Base-by-base conservation (phyloP, 192 early-diverging fungal species). In the Pilaira anomala region DNA sequence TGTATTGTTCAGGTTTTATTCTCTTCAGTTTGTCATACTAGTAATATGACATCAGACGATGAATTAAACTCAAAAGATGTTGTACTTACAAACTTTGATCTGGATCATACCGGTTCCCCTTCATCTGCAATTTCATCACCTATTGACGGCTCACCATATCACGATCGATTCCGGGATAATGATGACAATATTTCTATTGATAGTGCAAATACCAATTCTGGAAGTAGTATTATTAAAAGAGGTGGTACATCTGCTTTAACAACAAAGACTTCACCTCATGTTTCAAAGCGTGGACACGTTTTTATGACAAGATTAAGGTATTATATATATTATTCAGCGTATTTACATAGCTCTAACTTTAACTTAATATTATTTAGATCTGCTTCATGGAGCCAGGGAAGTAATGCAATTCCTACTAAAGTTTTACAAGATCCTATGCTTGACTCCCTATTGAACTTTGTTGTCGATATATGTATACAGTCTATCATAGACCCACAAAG, bases 1-100 rank as follows among this genome's bases (percentile, higher is more conserved):
- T 69, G 62, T 13, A 58, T 88, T 13, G 68, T 86, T 19, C 64
- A 70, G 18, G 77, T 82, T 22, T 21, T 87, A 3, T 88, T 87
- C 60, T 74, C 70, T 18, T 66, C 86, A 19, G 75, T 85, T 9
- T 83, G 78, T 46, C 56, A 40, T 11, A 61, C 71, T 14, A 68
- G 62, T 29, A 76, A 76, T 55, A 59, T 80, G 48, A 66, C 71
- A 2, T 66, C 72, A 1, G 81, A 82, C 29, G 57, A 56, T 6
- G 84, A 84, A 46, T 57, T 83, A 26, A 52, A 76, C 50, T 66
- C 70, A 18, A 80, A 81, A 57, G 78, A 77, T 9, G 40, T 18
- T 5, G 39, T 58, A 22, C 14, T 58, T 1, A 62, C 59, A 2
- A 70, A 75, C 9, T 58, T 71, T 29, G 53, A 66, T 1, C 48